Evolutionary conservation across 176 grass and related monocot genomes (phyloP).

Genomic region (Juncus inflexus): DNA sequence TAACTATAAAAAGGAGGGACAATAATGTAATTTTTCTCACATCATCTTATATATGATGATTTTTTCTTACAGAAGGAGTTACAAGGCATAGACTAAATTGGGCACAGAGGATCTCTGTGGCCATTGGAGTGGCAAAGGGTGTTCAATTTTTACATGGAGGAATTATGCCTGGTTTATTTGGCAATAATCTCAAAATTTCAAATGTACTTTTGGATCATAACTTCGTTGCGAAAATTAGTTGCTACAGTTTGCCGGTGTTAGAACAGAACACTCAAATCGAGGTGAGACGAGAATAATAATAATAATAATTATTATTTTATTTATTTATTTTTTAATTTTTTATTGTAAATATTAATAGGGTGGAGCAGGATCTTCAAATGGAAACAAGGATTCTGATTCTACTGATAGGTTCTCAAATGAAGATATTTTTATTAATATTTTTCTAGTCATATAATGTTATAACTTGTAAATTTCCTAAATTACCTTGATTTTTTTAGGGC

Average conservation of each 20-base stretch:
- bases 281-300: slow-evolving; percentile 17
- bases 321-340: slow-evolving; percentile 4
- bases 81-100: slow-evolving; percentile 67
- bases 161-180: slow-evolving; percentile 70
- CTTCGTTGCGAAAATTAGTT: slow-evolving; percentile 82
- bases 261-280: slow-evolving; percentile 51
- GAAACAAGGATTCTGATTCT: slow-evolving; percentile 41
- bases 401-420: slow-evolving; percentile 45
- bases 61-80: slow-evolving; percentile 45
- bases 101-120: slow-evolving; percentile 77
- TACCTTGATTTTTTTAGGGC: slow-evolving; percentile 23
- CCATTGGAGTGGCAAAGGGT: slow-evolving; percentile 66
- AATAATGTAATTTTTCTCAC: slow-evolving; percentile 9
- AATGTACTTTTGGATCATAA: slow-evolving; percentile 88
- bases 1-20: neutral
- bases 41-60: slow-evolving; percentile 11
- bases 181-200: slow-evolving; percentile 73
- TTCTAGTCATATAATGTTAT: neutral
- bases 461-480: slow-evolving; percentile 2
- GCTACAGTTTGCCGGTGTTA: slow-evolving; percentile 77
- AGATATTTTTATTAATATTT: neutral
- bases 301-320: neutral
- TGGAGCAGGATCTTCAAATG: slow-evolving; percentile 31
- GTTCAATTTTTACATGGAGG: slow-evolving; percentile 95
- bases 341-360: slow-evolving; percentile 16